Base-by-base conservation (phyloP, 352 stramenopile genomes). In the Globisporangium ultimum region DNA sequence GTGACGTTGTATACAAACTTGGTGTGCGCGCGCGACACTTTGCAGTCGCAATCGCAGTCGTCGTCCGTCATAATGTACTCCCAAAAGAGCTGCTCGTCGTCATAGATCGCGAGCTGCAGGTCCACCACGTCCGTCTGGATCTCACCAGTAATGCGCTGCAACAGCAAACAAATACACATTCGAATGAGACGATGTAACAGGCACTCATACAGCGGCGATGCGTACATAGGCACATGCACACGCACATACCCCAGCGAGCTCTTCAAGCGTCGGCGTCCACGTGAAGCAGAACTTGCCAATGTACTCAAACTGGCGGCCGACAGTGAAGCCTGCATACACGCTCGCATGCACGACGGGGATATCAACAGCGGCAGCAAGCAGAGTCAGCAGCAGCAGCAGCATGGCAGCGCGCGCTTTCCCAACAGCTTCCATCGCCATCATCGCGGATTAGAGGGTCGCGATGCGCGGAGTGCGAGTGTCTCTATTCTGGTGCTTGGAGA, bases 271-370 rank as follows among this genome's bases (percentile, higher is more conserved):
- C n/a, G 68, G 64, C 49, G 64, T 76, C 63, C 67, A 91, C 14
- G 73, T 78, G 73, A 90, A 93, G 68, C 81, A 91, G 68, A 91
- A 93, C 67, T 91, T 91, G 72, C 80, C 82, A 36, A 91, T 69
- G 64, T 84, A 91, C 56, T 88, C 72, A 66, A 88, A 91, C 68
- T 93, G 80, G 11, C 73, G 69, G 43, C 74, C 76, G 20, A 91
- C 68, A 5, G 78, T 76, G 59, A 88, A 90, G 17, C 81, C 81
- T 21, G 81, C 74, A 56, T 66, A 74, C 43, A 88, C 60, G 50
- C 72, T 84, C 20, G 67, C 81, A 15, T 60, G 55, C 3, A 48
- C 46, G 9, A 60, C 18, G 28, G 20, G 49, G 15, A 36, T 36
- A 5, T 10, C 24, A 32, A 5, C 24, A 32, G 24, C 24, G 24